phyloP scores from a whole-genome alignment of 2,329 filamentous ascomycete species.

The Aspergillaceae sp. region DNA sequence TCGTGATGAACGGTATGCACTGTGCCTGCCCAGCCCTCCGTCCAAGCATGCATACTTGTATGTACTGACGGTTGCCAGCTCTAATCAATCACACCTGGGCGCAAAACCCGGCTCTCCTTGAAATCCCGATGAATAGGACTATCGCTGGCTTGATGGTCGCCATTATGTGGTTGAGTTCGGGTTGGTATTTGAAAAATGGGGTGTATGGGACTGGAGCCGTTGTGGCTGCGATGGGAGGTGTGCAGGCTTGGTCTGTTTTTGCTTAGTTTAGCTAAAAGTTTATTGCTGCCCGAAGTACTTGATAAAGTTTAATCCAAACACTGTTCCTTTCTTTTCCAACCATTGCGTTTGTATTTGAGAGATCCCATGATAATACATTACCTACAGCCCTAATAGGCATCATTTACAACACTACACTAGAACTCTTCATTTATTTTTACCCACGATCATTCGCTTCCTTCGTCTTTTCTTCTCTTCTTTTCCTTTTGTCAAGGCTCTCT shows the following conservation, averaged over 20 bases:
- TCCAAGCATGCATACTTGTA: not conserved
- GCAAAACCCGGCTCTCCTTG: conserved; percentile 7
- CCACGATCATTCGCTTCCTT: too few relatives aligned
- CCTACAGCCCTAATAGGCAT: too few relatives aligned
- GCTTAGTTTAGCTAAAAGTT: not conserved
- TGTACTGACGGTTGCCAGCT: conserved; percentile 1
- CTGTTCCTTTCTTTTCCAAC: too few relatives aligned
- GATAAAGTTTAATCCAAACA: too few relatives aligned
- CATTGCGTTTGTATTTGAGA: too few relatives aligned
- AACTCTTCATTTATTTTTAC: too few relatives aligned
- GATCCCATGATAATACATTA: too few relatives aligned
- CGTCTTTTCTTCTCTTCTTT: too few relatives aligned
- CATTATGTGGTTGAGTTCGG: conserved; percentile 16
- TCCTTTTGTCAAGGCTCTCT: too few relatives aligned
- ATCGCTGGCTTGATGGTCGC: conserved; percentile 12
- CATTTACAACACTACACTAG: too few relatives aligned
- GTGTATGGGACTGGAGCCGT: conserved; percentile 11
- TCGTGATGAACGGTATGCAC: conserved; percentile 13
- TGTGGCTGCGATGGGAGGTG: conserved; percentile 10
- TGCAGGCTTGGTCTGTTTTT: conserved; percentile 14
- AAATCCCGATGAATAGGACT: conserved; percentile 8
- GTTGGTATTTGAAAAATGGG: conserved; percentile 16
- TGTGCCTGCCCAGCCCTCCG: not conserved
- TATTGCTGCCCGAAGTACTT: not conserved
- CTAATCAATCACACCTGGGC: conserved; percentile 13